These are phyloP conservation scores for Acanthamoeba healyi DNA, from an alignment of 208 protist species.

Conservation along the genomic window DNA sequence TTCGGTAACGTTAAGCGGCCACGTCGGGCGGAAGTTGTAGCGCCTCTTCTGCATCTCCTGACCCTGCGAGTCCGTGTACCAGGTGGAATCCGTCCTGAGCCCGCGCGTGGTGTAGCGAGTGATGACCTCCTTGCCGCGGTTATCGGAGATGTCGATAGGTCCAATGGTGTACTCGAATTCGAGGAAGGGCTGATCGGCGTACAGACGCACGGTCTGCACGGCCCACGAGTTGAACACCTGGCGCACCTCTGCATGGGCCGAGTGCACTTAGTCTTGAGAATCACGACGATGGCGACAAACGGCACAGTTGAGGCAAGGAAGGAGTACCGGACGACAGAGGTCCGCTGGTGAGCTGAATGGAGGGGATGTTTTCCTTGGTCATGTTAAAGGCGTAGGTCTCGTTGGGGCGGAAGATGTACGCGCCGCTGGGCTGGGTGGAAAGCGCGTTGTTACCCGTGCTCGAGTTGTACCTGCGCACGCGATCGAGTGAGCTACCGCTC, in stretches of 20 bases:
- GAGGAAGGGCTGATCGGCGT: slow-evolving; percentile 33
- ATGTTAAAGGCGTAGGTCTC: slow-evolving; percentile 38
- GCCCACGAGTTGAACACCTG: slow-evolving; percentile 49
- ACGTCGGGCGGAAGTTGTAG: slow-evolving; percentile 46
- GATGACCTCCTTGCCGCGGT: slow-evolving; percentile 50
- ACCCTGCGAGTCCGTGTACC: slow-evolving; percentile 57
- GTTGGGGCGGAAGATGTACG: slow-evolving; percentile 72
- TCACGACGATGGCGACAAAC: background rate
- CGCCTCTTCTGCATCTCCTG: slow-evolving; percentile 55
- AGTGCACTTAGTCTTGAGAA: background rate
- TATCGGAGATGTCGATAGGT: slow-evolving; percentile 44
- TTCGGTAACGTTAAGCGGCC: slow-evolving; percentile 32
- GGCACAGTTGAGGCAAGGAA: background rate
- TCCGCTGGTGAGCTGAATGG: background rate
- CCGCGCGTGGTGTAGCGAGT: background rate
- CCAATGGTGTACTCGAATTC: slow-evolving; percentile 66
- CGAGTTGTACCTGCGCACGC: slow-evolving; percentile 4
- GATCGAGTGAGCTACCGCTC: background rate
- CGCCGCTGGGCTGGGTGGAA: background rate
- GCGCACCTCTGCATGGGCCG: slow-evolving; percentile 6
- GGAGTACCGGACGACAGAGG: background rate
- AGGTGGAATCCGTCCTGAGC: background rate
- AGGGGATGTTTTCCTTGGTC: slow-evolving; percentile 10
- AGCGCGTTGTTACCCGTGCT: slow-evolving; percentile 55
- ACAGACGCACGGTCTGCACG: slow-evolving; percentile 29